Evolutionary conservation across 73 alveolate species (phyloP).

Genomic region (Stentor coeruleus): DNA sequence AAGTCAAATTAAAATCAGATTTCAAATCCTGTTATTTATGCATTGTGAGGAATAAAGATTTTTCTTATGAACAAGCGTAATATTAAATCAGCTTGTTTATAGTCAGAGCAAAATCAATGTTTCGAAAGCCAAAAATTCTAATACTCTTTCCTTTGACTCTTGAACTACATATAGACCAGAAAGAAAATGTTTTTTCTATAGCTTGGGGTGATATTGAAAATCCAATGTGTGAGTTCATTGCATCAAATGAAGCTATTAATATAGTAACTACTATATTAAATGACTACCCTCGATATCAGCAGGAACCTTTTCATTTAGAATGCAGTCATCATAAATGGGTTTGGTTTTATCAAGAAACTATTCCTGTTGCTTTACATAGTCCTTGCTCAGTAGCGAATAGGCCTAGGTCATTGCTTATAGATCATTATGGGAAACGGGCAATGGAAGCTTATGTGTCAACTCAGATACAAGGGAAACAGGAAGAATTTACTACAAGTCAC

Average conservation of each 20-base stretch:
- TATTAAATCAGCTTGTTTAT: neutral
- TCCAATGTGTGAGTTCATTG: neutral
- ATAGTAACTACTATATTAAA: neutral
- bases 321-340: constrained; percentile 1
- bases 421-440: neutral
- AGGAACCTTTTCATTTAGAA: neutral
- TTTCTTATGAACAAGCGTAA: constrained; percentile 19
- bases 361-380: neutral
- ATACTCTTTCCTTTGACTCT: neutral
- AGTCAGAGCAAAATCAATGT: neutral
- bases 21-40: neutral
- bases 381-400: neutral
- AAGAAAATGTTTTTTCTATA: neutral
- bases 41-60: neutral
- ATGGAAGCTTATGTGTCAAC: constrained; percentile 1
- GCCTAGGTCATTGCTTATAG: neutral
- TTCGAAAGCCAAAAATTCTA: neutral
- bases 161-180: neutral
- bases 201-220: neutral
- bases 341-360: constrained; percentile 16
- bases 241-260: neutral
- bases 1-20: neutral
- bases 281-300: neutral
- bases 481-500: neutral
- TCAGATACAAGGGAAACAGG: neutral